A percentile compares a stretch with the other conserved stretches of the same genome.
These are phyloP conservation scores for Peltaster fructicola DNA, from an alignment of 2,329 filamentous ascomycete species.

Conservation along the genomic window DNA sequence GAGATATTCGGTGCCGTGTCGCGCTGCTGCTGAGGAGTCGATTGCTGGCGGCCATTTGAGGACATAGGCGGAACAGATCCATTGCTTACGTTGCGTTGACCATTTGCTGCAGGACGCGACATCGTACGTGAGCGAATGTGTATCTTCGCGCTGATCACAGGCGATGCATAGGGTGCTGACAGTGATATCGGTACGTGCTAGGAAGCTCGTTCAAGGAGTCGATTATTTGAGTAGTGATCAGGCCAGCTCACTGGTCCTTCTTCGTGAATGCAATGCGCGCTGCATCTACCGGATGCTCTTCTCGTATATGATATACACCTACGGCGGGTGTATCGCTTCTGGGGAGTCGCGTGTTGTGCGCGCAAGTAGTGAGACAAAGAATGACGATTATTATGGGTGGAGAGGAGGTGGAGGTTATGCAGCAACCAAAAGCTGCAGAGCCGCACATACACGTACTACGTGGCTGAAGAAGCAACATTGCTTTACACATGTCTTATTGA, in stretches of 20 bases:
- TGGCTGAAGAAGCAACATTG: background rate
- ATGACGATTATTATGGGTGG: too few species aligned
- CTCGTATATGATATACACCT: slow-evolving; percentile 1
- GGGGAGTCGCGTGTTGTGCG: too few species aligned
- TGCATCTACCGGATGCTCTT: background rate
- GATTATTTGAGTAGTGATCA: slow-evolving; percentile 3
- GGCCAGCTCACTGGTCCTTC: slow-evolving; percentile 4
- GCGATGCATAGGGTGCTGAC: slow-evolving; percentile 2
- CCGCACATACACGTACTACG: too few species aligned
- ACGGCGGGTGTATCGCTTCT: too few species aligned
- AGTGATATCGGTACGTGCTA: slow-evolving; percentile 3
- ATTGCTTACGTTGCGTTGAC: slow-evolving; percentile 1
- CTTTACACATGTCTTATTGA: background rate
- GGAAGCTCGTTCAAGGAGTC: background rate
- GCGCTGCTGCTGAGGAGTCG: slow-evolving; percentile 1
- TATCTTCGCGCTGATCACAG: slow-evolving; percentile 1
- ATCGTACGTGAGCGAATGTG: slow-evolving; percentile 1
- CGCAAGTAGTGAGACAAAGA: too few species aligned
- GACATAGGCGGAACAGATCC: too few species aligned
- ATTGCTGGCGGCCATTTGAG: too few species aligned
- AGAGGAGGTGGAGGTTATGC: too few species aligned
- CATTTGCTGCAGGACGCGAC: slow-evolving; percentile 1
- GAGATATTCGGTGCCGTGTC: slow-evolving; percentile 8
- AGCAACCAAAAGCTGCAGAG: too few species aligned
- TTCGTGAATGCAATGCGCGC: background rate